Conservation (phyloP, 2,329 filamentous ascomycete genomes). For the Aspergillus intermedius region DNA sequence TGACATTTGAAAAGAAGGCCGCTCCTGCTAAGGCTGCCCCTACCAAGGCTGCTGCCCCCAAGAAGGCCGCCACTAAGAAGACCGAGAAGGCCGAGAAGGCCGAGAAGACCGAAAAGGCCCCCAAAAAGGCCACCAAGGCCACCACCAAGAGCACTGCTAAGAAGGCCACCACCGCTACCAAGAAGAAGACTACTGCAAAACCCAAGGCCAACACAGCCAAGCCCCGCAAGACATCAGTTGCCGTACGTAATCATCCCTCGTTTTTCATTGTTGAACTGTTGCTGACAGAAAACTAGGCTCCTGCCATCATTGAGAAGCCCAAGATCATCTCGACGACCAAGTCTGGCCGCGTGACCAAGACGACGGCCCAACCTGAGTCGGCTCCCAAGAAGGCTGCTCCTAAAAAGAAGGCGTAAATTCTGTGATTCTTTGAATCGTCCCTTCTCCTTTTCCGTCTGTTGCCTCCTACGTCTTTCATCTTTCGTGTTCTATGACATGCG, state of each 20-base stretch:
- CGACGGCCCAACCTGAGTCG: constrained; percentile 41
- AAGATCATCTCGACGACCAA: constrained; percentile 74
- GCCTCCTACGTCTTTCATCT: constrained; percentile 5
- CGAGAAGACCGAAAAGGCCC: constrained; percentile 19
- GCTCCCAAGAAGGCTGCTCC: constrained; percentile 3
- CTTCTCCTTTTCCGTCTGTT: not conserved
- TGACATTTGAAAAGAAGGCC: constrained; percentile 12
- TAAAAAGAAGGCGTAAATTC: constrained; percentile 22
- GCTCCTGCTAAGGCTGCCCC: constrained; percentile 11
- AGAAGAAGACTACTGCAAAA: constrained; percentile 49
- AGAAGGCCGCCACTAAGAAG: constrained; percentile 8
- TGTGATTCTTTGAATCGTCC: constrained; percentile 10
- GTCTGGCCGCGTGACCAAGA: constrained; percentile 76
- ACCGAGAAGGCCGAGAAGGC: constrained; percentile 1
- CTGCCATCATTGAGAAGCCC: constrained; percentile 62
- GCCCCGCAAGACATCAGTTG: constrained; percentile 46
- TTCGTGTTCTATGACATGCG: constrained; percentile 11
- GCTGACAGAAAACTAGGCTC: constrained; percentile 44
- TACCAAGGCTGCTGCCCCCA: constrained; percentile 16
- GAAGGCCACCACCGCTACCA: constrained; percentile 31
- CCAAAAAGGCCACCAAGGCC: constrained; percentile 12
- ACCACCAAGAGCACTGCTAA: constrained; percentile 47
- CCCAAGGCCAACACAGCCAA: constrained; percentile 49
- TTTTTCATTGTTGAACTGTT: not conserved
- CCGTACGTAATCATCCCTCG: constrained; percentile 23